Evolutionary conservation across 2,329 filamentous ascomycete genomes (phyloP).

Genomic region (Pseudopithomyces chartarum): DNA sequence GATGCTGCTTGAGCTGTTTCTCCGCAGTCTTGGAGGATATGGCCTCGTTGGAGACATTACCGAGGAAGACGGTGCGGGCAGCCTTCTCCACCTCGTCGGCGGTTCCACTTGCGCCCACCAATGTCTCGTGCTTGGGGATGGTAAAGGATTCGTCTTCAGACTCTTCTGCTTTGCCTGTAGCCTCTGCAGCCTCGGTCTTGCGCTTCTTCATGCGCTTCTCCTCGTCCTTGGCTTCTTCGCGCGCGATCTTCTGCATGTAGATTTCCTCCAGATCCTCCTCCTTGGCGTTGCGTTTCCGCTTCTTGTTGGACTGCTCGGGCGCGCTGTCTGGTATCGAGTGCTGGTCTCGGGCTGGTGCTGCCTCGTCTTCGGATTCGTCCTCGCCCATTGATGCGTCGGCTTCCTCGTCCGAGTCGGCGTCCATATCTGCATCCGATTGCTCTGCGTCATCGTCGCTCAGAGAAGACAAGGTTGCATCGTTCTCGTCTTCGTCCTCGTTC

Average conservation of each 20-base stretch:
- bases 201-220: conserved; percentile 45
- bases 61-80: conserved; percentile 86
- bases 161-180: conserved; percentile 27
- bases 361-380: conserved; percentile 27
- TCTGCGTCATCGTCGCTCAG: conserved; percentile 23
- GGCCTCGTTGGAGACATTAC: conserved; percentile 83
- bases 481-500: conserved; percentile 31
- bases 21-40: conserved; percentile 82
- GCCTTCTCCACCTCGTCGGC: conserved; percentile 78
- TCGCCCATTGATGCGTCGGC: conserved; percentile 19
- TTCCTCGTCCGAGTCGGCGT: conserved; percentile 19
- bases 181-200: conserved; percentile 20
- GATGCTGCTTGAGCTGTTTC: conserved; percentile 76
- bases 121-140: conserved; percentile 57
- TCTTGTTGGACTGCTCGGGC: conserved; percentile 39
- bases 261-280: conserved; percentile 72
- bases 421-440: conserved; percentile 38
- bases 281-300: conserved; percentile 59
- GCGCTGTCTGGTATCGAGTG: conserved; percentile 33
- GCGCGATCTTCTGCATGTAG: conserved; percentile 69
- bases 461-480: conserved; percentile 2
- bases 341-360: conserved; percentile 29
- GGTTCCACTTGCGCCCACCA: conserved; percentile 45
- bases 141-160: conserved; percentile 58
- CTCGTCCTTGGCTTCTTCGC: conserved; percentile 51